Base-by-base conservation (phyloP, 768 basidiomycete genomes). In the Panaeolus cyanescens region DNA sequence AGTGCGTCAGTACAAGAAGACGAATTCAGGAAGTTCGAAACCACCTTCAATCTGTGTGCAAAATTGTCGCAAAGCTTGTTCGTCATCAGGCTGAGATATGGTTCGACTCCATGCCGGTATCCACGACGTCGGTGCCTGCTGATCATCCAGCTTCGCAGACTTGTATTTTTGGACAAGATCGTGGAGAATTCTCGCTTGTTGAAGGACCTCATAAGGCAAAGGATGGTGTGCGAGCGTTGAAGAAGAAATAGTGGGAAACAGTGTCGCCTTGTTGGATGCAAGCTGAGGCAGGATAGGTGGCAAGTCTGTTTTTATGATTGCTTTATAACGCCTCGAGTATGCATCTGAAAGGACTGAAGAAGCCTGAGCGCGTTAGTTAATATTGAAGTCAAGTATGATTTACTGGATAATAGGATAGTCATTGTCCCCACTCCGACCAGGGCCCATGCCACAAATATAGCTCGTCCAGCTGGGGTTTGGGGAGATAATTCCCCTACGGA, bases 401-500 rank as follows among this genome's bases (percentile, higher is more conserved):
- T 40, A 90, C 90, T 83, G 6, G 91, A 88, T 61, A 92, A 80
- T 13, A 92, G 77, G 28, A 90, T 85, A 0, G 92, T 91, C 85
- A 93, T 84, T 1, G 89, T 85, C 1, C 80, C 90, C 13, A 92
- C 87, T 15, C 91, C 92, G 6, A 92, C 73, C 33, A 93, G 71
- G 0, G 91, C 89, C 92, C 92, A 93, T 2, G 85, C 83, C 37
- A 92, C 81, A 70, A 93, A 93, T 32, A 93, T 80, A 13, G 89
- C 84, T 22, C 90, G 84, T 10, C 92, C 92, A 3, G 88, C 85
- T 10, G 88, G 84, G 0, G 89, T 86, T 55, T 70, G 68, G 0
- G 90, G 91, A 0, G 83, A 64, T 13, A 80, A 75, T 66, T 93
- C 91, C n/a, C 88, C 83, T 83, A 45, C 37, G 22, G 15, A 25